Conservation (phyloP, 2,329 filamentous ascomycete genomes). For the Trematosphaeria pertusa region DNA sequence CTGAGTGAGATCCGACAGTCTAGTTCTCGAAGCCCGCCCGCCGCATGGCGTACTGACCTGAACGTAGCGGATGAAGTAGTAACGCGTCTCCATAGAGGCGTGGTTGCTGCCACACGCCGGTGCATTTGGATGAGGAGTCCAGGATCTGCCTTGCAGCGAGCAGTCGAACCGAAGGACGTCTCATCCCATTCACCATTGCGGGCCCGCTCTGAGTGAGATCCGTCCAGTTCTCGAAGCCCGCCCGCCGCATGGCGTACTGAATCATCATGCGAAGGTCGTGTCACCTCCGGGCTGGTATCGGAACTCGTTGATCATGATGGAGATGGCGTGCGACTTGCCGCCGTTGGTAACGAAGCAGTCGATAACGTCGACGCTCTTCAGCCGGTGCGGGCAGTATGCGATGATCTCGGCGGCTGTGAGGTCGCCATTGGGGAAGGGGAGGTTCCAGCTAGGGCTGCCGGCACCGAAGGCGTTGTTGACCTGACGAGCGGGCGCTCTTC, state of each 20-base stretch:
- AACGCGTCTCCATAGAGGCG: too few species aligned
- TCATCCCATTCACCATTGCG: too few species aligned
- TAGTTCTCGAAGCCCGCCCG: conserved; percentile 16
- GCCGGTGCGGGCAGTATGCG: conserved; percentile 14
- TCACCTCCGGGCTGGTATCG: not conserved
- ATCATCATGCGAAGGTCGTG: not conserved
- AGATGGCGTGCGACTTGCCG: not conserved
- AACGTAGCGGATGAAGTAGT: too few species aligned
- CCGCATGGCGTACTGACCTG: conserved; percentile 13
- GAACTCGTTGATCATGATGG: conserved; percentile 11
- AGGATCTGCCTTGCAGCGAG: too few species aligned
- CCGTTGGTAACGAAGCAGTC: conserved; percentile 16
- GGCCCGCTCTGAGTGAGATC: conserved; percentile 22
- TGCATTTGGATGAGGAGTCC: too few species aligned
- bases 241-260: conserved; percentile 11
- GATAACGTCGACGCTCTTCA: conserved; percentile 17
- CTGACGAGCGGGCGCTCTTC: conserved; percentile 9
- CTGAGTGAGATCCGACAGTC: conserved; percentile 23
- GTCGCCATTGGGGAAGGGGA: conserved; percentile 17
- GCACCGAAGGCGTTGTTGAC: conserved; percentile 30
- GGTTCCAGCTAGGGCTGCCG: conserved; percentile 26
- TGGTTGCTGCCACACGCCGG: too few species aligned
- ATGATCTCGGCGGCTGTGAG: conserved; percentile 22
- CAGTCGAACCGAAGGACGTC: too few species aligned
- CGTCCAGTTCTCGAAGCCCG: conserved; percentile 20